Evolutionary conservation across 257 asterid genomes (phyloP), one percentile per base, ranked within the genome.

Genomic region (Salvia miltiorrhiza): DNA sequence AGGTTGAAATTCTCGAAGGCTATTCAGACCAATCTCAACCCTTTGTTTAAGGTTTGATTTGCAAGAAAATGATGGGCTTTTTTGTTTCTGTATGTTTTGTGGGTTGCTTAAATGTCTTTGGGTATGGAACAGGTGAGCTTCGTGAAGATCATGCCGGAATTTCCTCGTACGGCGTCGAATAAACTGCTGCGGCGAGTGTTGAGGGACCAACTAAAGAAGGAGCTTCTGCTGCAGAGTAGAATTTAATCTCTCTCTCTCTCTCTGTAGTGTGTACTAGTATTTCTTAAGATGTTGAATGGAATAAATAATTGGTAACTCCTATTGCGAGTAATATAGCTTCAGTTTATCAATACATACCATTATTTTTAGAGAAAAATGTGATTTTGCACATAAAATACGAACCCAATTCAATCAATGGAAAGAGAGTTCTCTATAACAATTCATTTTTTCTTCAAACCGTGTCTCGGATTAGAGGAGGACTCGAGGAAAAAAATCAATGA

Each of bases 101-200:
- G 19, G 35, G 54, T 41, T 1, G 53, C 53, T 62, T 1, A 23
- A 23, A 20, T 17, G 9, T 65, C 48, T 56, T 53, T 24, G 13
- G 54, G 40, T 66, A 13, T 28, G 66, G 66, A 55, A 77, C 74
- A 92, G 96, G 97, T 87, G 77, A 82, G 87, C 33, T 75, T 73
- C 8, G 96, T 93, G 70, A 88, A 82, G 81, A 83, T 90, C 47
- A 81, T 85, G 9, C 72, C 85, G 1, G 89, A 76, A 39, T 88
- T 93, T 67, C 98, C 98, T 70, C 86, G 97, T 68, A 93, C 96
- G 0, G 91, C 97, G 28, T 90, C 98, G n/a, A 90, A 90, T 71
- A 93, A 93, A 67, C 76, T 93, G 30, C 44, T 93, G 70, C 71
- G 96, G 73, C 85, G 98, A 76, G 92, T 81, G 63, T 45, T 93